Conservation (phyloP, 176 grass and related monocot genomes). For the Elaeis guineensis region DNA sequence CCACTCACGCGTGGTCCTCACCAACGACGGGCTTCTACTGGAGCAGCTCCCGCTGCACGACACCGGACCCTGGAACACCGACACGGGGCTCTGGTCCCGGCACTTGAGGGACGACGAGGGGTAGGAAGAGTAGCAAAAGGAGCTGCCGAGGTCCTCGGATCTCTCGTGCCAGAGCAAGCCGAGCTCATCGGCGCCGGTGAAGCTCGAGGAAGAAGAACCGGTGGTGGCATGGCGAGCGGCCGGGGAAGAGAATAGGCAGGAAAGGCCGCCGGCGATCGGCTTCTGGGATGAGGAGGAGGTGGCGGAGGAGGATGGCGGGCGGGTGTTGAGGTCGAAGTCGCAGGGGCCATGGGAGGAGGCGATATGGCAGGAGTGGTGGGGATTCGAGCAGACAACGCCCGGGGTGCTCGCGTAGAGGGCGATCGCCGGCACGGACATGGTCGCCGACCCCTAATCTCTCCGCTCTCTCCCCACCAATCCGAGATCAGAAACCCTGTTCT, state of each 20-base stretch:
- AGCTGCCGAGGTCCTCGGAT: constrained; percentile 35
- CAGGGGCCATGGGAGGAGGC: constrained; percentile 17
- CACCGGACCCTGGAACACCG: constrained; percentile 34
- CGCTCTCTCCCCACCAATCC: background rate
- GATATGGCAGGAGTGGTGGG: constrained; percentile 25
- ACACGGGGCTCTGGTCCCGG: constrained; percentile 37
- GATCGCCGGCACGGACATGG: constrained; percentile 65
- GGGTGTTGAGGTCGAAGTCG: constrained; percentile 35
- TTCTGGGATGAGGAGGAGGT: constrained; percentile 34
- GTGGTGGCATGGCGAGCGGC: constrained; percentile 25
- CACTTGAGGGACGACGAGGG: constrained; percentile 50
- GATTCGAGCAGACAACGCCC: constrained; percentile 15
- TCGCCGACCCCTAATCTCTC: constrained; percentile 3
- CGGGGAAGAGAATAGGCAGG: constrained; percentile 69
- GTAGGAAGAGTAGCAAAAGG: constrained; percentile 25
- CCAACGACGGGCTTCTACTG: constrained; percentile 47
- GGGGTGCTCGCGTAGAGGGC: constrained; percentile 49
- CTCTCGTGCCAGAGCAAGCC: constrained; percentile 57
- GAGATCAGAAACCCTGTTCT: background rate
- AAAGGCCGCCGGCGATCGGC: constrained; percentile 47
- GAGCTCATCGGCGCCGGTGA: constrained; percentile 13
- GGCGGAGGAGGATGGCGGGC: constrained; percentile 19
- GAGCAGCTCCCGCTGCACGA: constrained; percentile 25
- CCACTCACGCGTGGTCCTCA: constrained; percentile 25
- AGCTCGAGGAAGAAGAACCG: background rate